Conservation (phyloP, 768 basidiomycete genomes). For the Termitomyces sp. region DNA sequence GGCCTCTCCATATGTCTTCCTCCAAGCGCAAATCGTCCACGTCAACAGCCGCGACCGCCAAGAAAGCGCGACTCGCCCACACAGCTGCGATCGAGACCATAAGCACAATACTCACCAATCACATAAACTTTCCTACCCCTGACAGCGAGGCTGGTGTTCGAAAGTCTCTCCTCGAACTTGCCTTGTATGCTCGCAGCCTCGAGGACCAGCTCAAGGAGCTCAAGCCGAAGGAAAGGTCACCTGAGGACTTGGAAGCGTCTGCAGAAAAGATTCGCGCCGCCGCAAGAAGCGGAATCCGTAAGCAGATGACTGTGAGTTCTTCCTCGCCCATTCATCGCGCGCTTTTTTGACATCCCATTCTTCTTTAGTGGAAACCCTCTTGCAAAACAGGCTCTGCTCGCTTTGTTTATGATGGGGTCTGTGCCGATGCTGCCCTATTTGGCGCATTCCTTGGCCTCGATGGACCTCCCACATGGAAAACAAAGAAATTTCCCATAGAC, state of each 20-base stretch:
- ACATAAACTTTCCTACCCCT: conserved; percentile 31
- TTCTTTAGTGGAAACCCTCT: conserved; percentile 44
- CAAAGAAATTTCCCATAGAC: conserved; percentile 37
- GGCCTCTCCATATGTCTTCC: conserved; percentile 14
- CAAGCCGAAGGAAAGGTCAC: conserved; percentile 30
- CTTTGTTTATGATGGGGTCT: conserved; percentile 52
- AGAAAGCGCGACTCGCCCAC: conserved; percentile 29
- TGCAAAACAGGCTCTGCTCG: conserved; percentile 44
- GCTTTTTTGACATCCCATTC: not conserved
- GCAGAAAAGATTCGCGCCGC: conserved; percentile 43
- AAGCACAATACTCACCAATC: conserved; percentile 30
- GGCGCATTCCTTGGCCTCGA: conserved; percentile 38
- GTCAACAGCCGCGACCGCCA: conserved; percentile 18
- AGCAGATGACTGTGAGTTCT: conserved; percentile 42
- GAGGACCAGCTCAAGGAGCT: conserved; percentile 21
- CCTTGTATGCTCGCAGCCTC: conserved; percentile 23
- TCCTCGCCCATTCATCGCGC: not conserved
- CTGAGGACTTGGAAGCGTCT: conserved; percentile 34
- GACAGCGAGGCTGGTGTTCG: conserved; percentile 23
- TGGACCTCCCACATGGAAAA: conserved; percentile 46
- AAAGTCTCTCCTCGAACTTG: conserved; percentile 23
- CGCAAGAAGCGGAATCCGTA: conserved; percentile 45
- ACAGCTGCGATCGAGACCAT: conserved; percentile 24
- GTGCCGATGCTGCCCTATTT: conserved; percentile 43
- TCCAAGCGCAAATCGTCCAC: conserved; percentile 37